Percentiles rank a stretch among this genome's conserved stretches.
Conservation (phyloP, 352 stramenopile genomes). For the Phytophthora macrochlamydospora region DNA sequence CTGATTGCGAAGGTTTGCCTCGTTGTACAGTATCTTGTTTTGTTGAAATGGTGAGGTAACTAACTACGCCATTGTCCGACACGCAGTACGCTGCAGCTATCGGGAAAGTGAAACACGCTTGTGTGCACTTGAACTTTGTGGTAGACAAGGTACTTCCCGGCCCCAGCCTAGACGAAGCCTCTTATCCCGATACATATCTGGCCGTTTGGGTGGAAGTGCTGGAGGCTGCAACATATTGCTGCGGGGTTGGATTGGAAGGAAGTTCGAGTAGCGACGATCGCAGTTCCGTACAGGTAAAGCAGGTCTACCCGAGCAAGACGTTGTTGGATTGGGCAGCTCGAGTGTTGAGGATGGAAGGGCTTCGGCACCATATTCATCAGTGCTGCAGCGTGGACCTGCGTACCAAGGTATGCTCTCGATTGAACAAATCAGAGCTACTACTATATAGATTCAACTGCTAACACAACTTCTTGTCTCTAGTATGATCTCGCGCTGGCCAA, state of each 20-base stretch:
- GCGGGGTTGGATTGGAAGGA: slow-evolving; percentile 21
- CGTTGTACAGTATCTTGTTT: not conserved
- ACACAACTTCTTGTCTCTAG: slow-evolving; percentile 29
- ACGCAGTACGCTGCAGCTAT: slow-evolving; percentile 64
- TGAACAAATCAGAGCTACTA: too few relatives aligned
- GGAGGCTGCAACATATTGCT: slow-evolving; percentile 58
- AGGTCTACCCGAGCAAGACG: slow-evolving; percentile 53
- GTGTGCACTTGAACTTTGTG: slow-evolving; percentile 61
- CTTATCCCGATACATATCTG: slow-evolving; percentile 61
- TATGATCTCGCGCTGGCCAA: slow-evolving; percentile 74
- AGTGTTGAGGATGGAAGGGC: slow-evolving; percentile 46
- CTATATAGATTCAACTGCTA: not conserved
- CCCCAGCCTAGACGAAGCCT: slow-evolving; percentile 19
- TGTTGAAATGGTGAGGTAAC: not conserved
- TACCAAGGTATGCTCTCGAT: slow-evolving; percentile 45
- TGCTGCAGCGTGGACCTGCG: slow-evolving; percentile 58
- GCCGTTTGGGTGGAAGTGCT: slow-evolving; percentile 62
- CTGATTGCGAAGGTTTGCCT: slow-evolving; percentile 68
- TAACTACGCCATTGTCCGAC: too few relatives aligned
- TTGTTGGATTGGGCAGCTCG: slow-evolving; percentile 60
- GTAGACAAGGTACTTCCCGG: slow-evolving; percentile 53
- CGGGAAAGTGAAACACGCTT: slow-evolving; percentile 52
- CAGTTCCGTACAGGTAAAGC: slow-evolving; percentile 27
- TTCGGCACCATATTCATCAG: slow-evolving; percentile 50
- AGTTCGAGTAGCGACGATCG: not conserved